phyloP scores from a whole-genome alignment of 2,329 filamentous ascomycete genomes.

The Emergomyces orientalis region DNA sequence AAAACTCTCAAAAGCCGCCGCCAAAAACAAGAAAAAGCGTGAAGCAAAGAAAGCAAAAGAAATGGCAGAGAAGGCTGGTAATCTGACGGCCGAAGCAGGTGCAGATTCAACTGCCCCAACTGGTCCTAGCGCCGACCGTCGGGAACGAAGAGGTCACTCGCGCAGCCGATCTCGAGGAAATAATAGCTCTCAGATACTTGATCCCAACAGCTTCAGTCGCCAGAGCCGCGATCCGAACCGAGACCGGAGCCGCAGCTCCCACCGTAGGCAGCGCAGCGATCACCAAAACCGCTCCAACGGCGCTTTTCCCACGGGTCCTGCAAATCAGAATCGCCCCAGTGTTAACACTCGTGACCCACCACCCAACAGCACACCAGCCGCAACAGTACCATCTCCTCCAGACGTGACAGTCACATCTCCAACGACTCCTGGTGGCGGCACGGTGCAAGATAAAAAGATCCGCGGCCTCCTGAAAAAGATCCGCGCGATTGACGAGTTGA shows the following conservation, averaged over 20 bases:
- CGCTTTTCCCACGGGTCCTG: neutral
- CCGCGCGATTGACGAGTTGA: conserved; percentile 91
- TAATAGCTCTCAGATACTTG: conserved; percentile 24
- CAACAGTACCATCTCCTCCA: conserved; percentile 13
- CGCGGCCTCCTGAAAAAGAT: conserved; percentile 93
- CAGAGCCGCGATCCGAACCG: conserved; percentile 19
- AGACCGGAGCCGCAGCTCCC: conserved; percentile 24
- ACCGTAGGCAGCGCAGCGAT: conserved; percentile 22
- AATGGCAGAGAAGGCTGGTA: conserved; percentile 51
- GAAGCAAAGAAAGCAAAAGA: conserved; percentile 87
- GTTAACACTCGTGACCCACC: conserved; percentile 16
- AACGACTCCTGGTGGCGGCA: conserved; percentile 21
- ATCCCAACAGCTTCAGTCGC: conserved; percentile 31
- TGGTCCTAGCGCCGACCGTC: conserved; percentile 53
- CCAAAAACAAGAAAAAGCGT: conserved; percentile 99
- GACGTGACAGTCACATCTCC: conserved; percentile 28
- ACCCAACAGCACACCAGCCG: conserved; percentile 31
- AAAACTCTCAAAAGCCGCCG: conserved; percentile 68
- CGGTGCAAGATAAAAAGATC: conserved; percentile 76
- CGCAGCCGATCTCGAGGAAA: conserved; percentile 44
- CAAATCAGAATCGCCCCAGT: conserved; percentile 13
- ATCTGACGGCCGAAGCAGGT: conserved; percentile 11
- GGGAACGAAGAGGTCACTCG: conserved; percentile 45
- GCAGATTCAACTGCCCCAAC: conserved; percentile 4
- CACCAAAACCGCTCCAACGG: conserved; percentile 13